phyloP scores from a whole-genome alignment of 257 asterid genomes.

The Buddleja alternifolia region DNA sequence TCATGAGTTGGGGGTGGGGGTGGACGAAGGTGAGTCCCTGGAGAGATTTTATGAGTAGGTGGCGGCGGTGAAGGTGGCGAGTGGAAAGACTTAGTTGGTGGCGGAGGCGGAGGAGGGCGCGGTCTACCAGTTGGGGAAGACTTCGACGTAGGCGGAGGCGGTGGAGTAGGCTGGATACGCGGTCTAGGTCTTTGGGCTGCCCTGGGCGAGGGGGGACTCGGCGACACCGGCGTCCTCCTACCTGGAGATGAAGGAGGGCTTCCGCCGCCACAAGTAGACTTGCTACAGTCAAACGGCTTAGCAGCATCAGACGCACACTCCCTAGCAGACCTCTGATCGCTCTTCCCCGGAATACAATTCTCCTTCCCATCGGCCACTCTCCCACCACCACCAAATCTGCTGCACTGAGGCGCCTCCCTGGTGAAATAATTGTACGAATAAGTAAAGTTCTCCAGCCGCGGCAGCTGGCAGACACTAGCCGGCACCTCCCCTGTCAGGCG shows the following conservation, averaged over 20 bases:
- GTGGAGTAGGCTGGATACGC: too few species aligned
- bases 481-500: slow-evolving; percentile 49
- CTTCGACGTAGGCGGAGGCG: slow-evolving; percentile 57
- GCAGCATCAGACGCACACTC: slow-evolving; percentile 80
- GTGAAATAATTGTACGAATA: slow-evolving; percentile 54
- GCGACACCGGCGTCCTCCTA: slow-evolving; percentile 13
- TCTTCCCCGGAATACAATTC: slow-evolving; percentile 74
- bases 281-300: slow-evolving; percentile 74
- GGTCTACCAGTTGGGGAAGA: slow-evolving; percentile 39
- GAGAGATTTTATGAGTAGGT: slow-evolving; percentile 41
- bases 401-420: slow-evolving; percentile 51
- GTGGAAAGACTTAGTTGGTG: slow-evolving; percentile 40
- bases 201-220: too few species aligned
- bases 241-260: slow-evolving; percentile 6
- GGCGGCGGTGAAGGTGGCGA: slow-evolving; percentile 25
- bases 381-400: slow-evolving; percentile 34
- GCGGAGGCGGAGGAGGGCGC: slow-evolving; percentile 55
- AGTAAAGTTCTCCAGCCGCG: slow-evolving; percentile 53
- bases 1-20: slow-evolving; percentile 29
- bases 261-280: slow-evolving; percentile 49
- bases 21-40: slow-evolving; percentile 34
- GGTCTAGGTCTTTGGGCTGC: too few species aligned
- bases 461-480: slow-evolving; percentile 51
- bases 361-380: slow-evolving; percentile 49
- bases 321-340: slow-evolving; percentile 58